Evolutionary conservation across 2,329 filamentous ascomycete species (phyloP).

Genomic region (Sphaerulina musiva): DNA sequence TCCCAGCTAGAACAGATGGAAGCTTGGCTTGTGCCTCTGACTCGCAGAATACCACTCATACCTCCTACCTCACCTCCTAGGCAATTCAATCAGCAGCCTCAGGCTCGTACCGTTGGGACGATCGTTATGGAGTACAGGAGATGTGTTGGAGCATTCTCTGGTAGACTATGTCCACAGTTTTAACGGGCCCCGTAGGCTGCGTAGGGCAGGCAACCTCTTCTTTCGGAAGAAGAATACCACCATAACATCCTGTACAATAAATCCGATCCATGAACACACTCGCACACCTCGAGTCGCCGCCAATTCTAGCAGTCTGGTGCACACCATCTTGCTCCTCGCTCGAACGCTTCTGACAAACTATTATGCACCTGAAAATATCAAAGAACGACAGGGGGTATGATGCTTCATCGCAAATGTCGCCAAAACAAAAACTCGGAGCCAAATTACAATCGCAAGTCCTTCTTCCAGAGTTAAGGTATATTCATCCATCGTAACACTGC

Average conservation of each 20-base stretch:
- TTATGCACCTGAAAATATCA: neutral
- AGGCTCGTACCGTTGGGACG: neutral
- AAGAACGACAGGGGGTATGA: conserved; percentile 21
- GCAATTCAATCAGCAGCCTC: neutral
- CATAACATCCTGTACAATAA: neutral
- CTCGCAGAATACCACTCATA: neutral
- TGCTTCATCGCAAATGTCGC: conserved; percentile 13
- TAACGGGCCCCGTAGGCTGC: no score
- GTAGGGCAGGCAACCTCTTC: no score
- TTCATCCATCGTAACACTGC: neutral
- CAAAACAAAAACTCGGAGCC: conserved; percentile 3
- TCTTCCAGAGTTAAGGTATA: neutral
- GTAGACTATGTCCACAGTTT: no score
- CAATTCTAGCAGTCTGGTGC: neutral
- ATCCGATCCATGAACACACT: neutral
- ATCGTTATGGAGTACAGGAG: no score
- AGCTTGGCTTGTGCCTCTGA: conserved; percentile 2
- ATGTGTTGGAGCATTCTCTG: neutral
- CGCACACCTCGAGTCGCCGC: neutral
- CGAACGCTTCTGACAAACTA: conserved; percentile 11
- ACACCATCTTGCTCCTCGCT: conserved; percentile 7
- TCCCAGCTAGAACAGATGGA: neutral
- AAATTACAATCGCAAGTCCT: neutral
- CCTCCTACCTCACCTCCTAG: neutral
- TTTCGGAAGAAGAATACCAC: neutral